Base-by-base conservation (phyloP, 2,329 filamentous ascomycete genomes). In the Arthroderma sp. region DNA sequence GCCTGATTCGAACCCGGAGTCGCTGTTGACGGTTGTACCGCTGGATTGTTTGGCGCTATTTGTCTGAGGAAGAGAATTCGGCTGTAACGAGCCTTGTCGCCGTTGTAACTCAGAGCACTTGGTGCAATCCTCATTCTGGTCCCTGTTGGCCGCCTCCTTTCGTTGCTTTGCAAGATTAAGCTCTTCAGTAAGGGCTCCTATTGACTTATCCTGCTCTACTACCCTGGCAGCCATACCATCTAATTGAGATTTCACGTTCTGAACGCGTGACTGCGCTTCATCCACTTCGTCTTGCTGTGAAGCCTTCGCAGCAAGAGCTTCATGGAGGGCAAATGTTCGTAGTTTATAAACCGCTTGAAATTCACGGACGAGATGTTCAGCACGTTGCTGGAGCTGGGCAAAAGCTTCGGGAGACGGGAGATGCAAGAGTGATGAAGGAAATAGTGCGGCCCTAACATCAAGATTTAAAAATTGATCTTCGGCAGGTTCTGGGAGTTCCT, bases 241-340 rank as follows among this genome's bases (percentile, higher is more conserved):
- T 15, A 81, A 63, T 57, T 80, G 77, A 50, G 72, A 65, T 59
- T 78, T 79, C 43, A 80, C 61, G 52, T 78, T 72, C 33, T 69
- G 64, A 9, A 73, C 68, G 5, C 75, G 67, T 34, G 73, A 77
- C 31, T 76, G 68, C 9, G 74, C 70, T 52, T 79, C 77, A 48
- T 78, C 74, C 0, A 77, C 65, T 56, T 80, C 77, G 50, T 80
- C 77, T n/a, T 68, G 65, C 51, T 75, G 72, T 7, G 72, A 71
- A 42, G 69, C 71, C 47, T 75, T 71, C 52, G 78, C 74, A 3
- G 70, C 71, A 32, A 69, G 61, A 3, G 69, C 65, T 48, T 73
- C 68, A 34, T 69, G 66, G 37, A 80, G 61, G 29, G 67, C 65
- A 43, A 69, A 65, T 1, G 64, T 65, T 47, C 72, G 66, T 48